These are phyloP conservation scores for Chytriomyces sp. DNA, from an alignment of 192 early-diverging fungal species.

Conservation along the genomic window DNA sequence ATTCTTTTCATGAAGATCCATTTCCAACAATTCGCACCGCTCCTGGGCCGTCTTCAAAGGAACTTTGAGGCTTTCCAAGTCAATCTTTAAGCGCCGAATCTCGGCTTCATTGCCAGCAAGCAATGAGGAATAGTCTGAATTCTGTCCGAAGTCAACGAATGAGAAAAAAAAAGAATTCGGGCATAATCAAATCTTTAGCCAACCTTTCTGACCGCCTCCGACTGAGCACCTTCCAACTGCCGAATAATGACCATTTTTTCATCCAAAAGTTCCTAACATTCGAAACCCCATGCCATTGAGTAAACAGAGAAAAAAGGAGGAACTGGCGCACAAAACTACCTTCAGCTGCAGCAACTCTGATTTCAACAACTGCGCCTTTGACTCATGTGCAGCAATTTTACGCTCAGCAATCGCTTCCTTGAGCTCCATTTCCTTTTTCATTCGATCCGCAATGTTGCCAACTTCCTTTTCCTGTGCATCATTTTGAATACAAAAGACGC, in stretches of 20 bases:
- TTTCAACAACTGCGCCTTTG: constrained; percentile 24
- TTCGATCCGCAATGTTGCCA: constrained; percentile 26
- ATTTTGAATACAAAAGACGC: not conserved
- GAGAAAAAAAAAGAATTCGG: not conserved
- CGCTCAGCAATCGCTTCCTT: constrained; percentile 34
- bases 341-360: constrained; percentile 12
- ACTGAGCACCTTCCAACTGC: constrained; percentile 16
- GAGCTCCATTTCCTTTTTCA: constrained; percentile 40
- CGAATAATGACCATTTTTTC: constrained; percentile 25
- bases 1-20: not conserved
- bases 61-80: constrained; percentile 1
- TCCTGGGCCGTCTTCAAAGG: not conserved
- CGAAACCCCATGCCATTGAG: not conserved
- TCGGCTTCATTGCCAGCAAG: constrained; percentile 11
- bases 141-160: not conserved
- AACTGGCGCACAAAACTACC: not conserved
- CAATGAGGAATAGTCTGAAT: constrained; percentile 7
- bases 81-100: not conserved
- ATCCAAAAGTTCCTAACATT: constrained; percentile 20
- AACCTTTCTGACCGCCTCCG: constrained; percentile 23
- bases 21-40: not conserved
- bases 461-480: constrained; percentile 31
- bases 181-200: not conserved
- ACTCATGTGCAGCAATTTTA: constrained; percentile 35
- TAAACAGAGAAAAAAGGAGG: not conserved